Conservation (phyloP, 176 grass and related monocot species). For the Carex parvula region DNA sequence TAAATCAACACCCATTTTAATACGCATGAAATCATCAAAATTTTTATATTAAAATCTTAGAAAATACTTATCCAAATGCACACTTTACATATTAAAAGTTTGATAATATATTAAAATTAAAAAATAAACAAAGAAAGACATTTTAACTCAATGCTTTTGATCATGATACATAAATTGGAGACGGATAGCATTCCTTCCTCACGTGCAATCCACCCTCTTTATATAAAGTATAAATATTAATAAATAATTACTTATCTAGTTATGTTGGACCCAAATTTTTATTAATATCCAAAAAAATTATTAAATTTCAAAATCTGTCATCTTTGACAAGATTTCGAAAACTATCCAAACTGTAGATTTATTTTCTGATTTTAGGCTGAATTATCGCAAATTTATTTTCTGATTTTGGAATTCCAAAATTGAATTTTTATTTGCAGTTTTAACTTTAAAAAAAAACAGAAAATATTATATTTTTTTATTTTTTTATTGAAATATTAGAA, state of each 20-base stretch:
- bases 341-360: too few species aligned
- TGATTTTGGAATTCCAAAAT: too few species aligned
- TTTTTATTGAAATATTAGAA: too few species aligned
- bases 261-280: background rate
- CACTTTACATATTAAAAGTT: background rate
- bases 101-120: background rate
- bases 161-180: background rate
- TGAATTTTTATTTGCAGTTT: too few species aligned
- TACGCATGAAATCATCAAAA: background rate
- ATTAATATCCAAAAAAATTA: too few species aligned
- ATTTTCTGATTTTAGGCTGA: too few species aligned
- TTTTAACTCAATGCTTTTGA: background rate
- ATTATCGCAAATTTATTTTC: too few species aligned
- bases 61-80: background rate
- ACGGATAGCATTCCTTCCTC: background rate
- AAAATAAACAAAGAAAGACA: background rate
- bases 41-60: background rate
- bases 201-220: constrained; percentile 1
- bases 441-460: too few species aligned
- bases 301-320: too few species aligned
- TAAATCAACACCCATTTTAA: too few species aligned
- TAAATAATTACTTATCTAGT: background rate
- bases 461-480: too few species aligned
- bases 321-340: too few species aligned
- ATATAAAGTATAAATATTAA: background rate